These are phyloP conservation scores for Xylaria sp. DNA, from an alignment of 2,329 filamentous ascomycete species.

Conservation along the genomic window DNA sequence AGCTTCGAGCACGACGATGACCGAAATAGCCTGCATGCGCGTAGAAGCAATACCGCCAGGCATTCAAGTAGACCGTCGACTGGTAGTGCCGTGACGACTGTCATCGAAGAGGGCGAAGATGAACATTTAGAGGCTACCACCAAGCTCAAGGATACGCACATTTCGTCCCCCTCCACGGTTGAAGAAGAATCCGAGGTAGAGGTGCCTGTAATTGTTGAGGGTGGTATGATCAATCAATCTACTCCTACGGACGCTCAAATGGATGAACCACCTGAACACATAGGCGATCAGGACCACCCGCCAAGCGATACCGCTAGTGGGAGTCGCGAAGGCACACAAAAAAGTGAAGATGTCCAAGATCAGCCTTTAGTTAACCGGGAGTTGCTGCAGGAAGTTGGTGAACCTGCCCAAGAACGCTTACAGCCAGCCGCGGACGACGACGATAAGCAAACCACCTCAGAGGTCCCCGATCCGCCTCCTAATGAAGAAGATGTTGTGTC, in stretches of 20 bases:
- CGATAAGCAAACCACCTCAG: slow-evolving; percentile 20
- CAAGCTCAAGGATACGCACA: slow-evolving; percentile 53
- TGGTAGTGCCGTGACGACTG: slow-evolving; percentile 78
- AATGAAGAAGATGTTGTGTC: background rate
- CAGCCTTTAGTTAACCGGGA: slow-evolving; percentile 32
- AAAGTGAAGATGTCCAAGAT: slow-evolving; percentile 31
- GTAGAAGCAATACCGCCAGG: slow-evolving; percentile 76
- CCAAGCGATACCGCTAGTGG: slow-evolving; percentile 31
- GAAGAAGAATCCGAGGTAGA: slow-evolving; percentile 55
- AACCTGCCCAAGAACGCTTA: slow-evolving; percentile 33
- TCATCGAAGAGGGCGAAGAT: slow-evolving; percentile 83
- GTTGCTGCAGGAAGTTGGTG: slow-evolving; percentile 34
- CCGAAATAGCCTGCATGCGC: slow-evolving; percentile 53
- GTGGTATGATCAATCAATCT: slow-evolving; percentile 40
- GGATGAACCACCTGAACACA: slow-evolving; percentile 22
- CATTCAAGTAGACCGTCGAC: slow-evolving; percentile 83
- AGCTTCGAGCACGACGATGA: slow-evolving; percentile 52
- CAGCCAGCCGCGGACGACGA: slow-evolving; percentile 36
- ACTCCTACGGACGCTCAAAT: slow-evolving; percentile 24
- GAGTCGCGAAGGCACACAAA: slow-evolving; percentile 24
- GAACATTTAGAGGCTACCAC: slow-evolving; percentile 56
- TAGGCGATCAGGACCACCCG: slow-evolving; percentile 14
- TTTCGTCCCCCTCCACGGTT: slow-evolving; percentile 61
- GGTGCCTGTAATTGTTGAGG: slow-evolving; percentile 50
- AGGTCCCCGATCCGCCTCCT: background rate